Evolutionary conservation across 176 grass and related monocot genomes (phyloP), one percentile per base, ranked within the genome.

Genomic region (Tuctoria greenei): DNA sequence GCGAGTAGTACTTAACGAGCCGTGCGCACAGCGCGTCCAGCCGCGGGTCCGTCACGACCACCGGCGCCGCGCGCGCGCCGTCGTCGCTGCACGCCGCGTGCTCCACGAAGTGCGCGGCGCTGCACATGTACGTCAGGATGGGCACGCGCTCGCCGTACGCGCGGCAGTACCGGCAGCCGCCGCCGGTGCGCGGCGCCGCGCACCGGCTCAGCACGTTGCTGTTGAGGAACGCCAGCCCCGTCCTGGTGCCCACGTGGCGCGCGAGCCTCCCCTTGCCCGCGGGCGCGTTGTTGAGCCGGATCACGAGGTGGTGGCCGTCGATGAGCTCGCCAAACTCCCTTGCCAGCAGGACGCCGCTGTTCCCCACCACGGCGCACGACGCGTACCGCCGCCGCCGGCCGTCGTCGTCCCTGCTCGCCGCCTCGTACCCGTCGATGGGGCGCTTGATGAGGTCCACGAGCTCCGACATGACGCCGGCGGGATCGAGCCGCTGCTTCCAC

Each of bases 241-340:
- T 93, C 79, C 49, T 81, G 37, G 86, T 39, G 31, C 88, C 91
- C 10, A 93, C 86, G 80, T 92, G 84, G 35, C 68, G 69, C 37
- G 63, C 75, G 70, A 76, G 79, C 12, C 86, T 35, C 23, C 84
- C 44, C 10, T 79, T 7, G 12, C 74, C 74, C 18, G 61, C 44
- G 12, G 61, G 89, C 11, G 95, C 91, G 83, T 93, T 93, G 91
- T 97, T 93, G 81, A 97, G 82, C 44, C 88, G 86, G 72, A 93
- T 44, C 66, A 97, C 84, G 6, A 93, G 72, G 18, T 88, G 86
- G 80, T 97, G 95, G 17, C 27, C 55, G 72, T 97, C 81, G 81
- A 97, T 97, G 61, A 83, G 73, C 34, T 72, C 36, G 6, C 91
- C 91, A 47, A 63, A 86, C 18, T 52, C 74, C 71, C 6, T 75